Base-by-base conservation (phyloP, 805 yeast species). In the Starmerella sp. region DNA sequence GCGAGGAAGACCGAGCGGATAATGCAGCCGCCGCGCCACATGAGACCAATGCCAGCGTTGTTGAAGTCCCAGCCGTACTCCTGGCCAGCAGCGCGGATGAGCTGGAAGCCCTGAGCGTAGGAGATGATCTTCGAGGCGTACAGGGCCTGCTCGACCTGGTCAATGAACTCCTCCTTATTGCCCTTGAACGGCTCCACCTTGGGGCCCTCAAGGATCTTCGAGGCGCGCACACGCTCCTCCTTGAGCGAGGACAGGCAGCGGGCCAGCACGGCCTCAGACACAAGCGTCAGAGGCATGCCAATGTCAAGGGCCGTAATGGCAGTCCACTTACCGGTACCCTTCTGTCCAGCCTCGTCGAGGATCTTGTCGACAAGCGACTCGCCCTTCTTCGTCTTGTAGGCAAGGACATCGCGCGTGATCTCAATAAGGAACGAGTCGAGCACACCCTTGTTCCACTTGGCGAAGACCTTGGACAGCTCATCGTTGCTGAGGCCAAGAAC, bases 1-100 rank as follows among this genome's bases (percentile, higher is more conserved):
- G 83, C 97, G 71, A 91, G 79, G 86, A 91, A 91, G 63, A 91
- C 97, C 56, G 98, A 91, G 81, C 97, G 87, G 77, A 91, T 91
- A 75, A 91, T 91, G 81, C 98, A 91, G 67, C 98, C 98, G 78
- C 98, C 98, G 82, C 98, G 84, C 98, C 98, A 91, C 97, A 91
- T 91, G 69, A 93, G 81, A 66, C 97, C 97, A 67, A 93, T 93
- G 58, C 95, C 93, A 66, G 97, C 96, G 83, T 87, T 86, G 84
- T 91, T 93, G 72, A 91, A 80, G 75, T 86, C 83, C 98, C 98
- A 91, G 69, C 83, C 83, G 81, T 88, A 91, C 73, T 88, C 95
- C 75, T 81, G 84, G 65, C 96, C 97, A 66, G 97, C 97, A 76
- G 91, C 96, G 74, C 95, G 87, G 77, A 91, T 89, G 72, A 91